phyloP scores from a whole-genome alignment of 2,329 filamentous ascomycete species.

The Simplicillium sp. region DNA sequence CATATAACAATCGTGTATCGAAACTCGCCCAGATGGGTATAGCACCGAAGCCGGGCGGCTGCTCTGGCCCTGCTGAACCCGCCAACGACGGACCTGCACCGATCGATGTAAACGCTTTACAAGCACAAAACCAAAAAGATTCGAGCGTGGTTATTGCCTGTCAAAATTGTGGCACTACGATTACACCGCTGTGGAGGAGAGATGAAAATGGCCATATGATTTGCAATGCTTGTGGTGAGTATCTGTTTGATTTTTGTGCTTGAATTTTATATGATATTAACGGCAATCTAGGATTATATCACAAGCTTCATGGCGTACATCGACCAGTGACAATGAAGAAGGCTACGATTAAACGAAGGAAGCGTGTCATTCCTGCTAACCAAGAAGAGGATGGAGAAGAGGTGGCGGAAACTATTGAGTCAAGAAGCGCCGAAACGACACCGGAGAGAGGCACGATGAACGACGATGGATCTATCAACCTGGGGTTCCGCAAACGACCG shows the following conservation, averaged over 20 bases:
- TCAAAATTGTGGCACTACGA: constrained; percentile 93
- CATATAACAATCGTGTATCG: constrained; percentile 92
- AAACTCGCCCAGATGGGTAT: constrained; percentile 70
- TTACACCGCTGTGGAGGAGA: constrained; percentile 90
- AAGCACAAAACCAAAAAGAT: constrained; percentile 12
- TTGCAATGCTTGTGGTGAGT: constrained; percentile 93
- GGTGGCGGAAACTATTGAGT: constrained; percentile 32
- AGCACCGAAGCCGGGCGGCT: constrained; percentile 34
- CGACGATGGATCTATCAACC: constrained; percentile 55
- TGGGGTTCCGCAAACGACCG: constrained; percentile 43
- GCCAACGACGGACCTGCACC: constrained; percentile 7
- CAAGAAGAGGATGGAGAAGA: constrained; percentile 42
- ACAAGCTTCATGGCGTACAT: constrained; percentile 90
- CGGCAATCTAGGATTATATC: constrained; percentile 63
- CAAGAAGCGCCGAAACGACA: constrained; percentile 23
- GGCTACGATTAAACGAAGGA: constrained; percentile 88
- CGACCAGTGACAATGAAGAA: constrained; percentile 98
- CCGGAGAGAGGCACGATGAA: constrained; percentile 49
- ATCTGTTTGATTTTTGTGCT: neutral
- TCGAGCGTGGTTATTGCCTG: constrained; percentile 65
- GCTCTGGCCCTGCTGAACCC: constrained; percentile 13
- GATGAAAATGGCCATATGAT: constrained; percentile 95
- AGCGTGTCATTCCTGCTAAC: constrained; percentile 80
- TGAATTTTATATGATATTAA: neutral
- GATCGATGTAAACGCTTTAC: constrained; percentile 30